A percentile compares a stretch with the other conserved stretches of the same genome.
Evolutionary conservation across 164 flowering plant species (phyloP).

Genomic region (Warburgia ugandensis): DNA sequence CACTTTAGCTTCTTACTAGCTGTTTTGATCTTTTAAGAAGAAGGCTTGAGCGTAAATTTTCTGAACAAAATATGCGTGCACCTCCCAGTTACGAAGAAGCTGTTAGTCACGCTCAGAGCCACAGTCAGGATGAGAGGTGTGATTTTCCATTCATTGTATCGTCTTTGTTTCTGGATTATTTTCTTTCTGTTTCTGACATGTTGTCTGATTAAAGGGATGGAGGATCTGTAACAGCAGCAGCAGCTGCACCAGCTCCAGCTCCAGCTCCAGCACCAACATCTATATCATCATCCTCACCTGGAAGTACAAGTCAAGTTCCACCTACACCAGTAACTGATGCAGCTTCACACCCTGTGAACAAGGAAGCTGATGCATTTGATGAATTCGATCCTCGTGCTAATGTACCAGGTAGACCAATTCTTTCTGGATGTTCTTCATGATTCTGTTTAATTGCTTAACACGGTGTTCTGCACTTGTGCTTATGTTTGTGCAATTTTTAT

Average conservation of each 20-base stretch:
- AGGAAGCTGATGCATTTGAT: constrained; percentile 48
- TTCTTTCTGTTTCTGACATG: constrained; percentile 9
- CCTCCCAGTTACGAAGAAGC: constrained; percentile 97
- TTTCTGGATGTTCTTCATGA: not conserved
- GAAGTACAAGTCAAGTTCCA: constrained; percentile 25
- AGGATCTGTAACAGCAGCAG: constrained; percentile 29
- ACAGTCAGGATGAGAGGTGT: constrained; percentile 67
- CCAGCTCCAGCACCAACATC: constrained; percentile 35
- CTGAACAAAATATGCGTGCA: constrained; percentile 70
- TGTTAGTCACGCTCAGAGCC: constrained; percentile 46
- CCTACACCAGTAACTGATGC: constrained; percentile 18
- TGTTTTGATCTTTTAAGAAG: constrained; percentile 17
- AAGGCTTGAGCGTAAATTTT: constrained; percentile 48
- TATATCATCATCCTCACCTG: constrained; percentile 45
- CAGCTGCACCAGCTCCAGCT: not conserved
- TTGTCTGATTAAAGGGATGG: constrained; percentile 40
- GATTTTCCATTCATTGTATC: not conserved
- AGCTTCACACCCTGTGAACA: constrained; percentile 29
- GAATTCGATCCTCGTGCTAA: constrained; percentile 92
- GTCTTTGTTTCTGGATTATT: not conserved
- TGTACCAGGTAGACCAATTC: constrained; percentile 69
- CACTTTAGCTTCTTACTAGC: not conserved
- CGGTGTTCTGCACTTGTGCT: no score
- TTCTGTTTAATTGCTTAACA: not conserved
- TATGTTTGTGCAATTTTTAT: not conserved